Conservation (phyloP, 2,329 filamentous ascomycete genomes). For the Fusarium veterinarium region DNA sequence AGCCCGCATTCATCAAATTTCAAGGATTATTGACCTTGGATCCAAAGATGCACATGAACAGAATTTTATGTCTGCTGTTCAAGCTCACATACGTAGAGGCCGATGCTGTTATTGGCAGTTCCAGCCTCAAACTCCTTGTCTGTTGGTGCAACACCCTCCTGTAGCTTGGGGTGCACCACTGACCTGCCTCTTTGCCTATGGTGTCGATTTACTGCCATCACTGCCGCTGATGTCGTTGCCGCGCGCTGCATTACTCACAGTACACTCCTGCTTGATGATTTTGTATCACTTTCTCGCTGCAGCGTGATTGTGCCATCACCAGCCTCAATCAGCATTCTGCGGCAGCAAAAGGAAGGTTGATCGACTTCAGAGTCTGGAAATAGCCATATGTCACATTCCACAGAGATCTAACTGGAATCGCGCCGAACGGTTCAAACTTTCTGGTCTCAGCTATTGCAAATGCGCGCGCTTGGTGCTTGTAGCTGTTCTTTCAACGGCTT, state of each 20-base stretch:
- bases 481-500: constrained; percentile 33
- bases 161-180: constrained; percentile 25
- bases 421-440: constrained; percentile 34
- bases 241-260: constrained; percentile 12
- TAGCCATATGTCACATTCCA: constrained; percentile 60
- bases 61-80: background rate
- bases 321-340: constrained; percentile 21
- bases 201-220: constrained; percentile 16
- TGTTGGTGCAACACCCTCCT: constrained; percentile 33
- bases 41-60: constrained; percentile 4
- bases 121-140: constrained; percentile 19
- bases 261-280: constrained; percentile 4
- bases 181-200: constrained; percentile 22
- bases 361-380: constrained; percentile 51
- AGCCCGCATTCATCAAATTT: constrained; percentile 25
- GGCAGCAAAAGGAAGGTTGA: constrained; percentile 23
- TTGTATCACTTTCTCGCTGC: constrained; percentile 34
- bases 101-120: constrained; percentile 27
- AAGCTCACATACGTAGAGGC: background rate
- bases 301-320: constrained; percentile 25
- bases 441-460: constrained; percentile 25
- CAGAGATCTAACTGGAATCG: constrained; percentile 58
- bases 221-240: constrained; percentile 12
- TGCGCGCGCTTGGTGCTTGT: constrained; percentile 31
- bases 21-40: constrained; percentile 5